phyloP scores from a whole-genome alignment of 495 filamentous ascomycete species.

The Hyaloscypha bicolor region DNA sequence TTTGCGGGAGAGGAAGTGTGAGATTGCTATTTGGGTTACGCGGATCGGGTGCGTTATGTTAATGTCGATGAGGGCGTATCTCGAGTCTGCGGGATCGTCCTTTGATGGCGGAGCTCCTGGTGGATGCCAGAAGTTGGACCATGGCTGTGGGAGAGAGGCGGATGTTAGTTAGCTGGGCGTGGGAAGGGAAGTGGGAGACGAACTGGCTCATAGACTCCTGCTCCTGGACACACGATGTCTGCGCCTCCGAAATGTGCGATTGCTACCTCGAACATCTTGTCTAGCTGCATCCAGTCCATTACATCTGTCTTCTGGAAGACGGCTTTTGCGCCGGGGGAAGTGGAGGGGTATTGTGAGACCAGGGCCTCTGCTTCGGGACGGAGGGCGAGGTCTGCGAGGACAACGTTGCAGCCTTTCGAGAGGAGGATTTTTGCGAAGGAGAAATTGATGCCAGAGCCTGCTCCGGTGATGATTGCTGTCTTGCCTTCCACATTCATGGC shows the following conservation, averaged over 20 bases:
- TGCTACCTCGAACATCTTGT: slow-evolving; percentile 60
- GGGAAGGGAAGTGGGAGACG: slow-evolving; percentile 20
- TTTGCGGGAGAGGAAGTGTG: slow-evolving; percentile 46
- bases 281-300: slow-evolving; percentile 59
- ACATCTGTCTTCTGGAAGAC: slow-evolving; percentile 69
- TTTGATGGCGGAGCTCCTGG: slow-evolving; percentile 41
- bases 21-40: slow-evolving; percentile 64
- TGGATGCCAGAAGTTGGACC: slow-evolving; percentile 32
- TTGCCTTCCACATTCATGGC: slow-evolving; percentile 36
- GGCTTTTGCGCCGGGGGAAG: slow-evolving; percentile 47
- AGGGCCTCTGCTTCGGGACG: slow-evolving; percentile 63
- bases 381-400: slow-evolving; percentile 65
- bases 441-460: slow-evolving; percentile 70
- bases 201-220: slow-evolving; percentile 63
- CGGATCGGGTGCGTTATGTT: slow-evolving; percentile 73
- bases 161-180: neutral
- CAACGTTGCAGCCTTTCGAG: slow-evolving; percentile 61
- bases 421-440: slow-evolving; percentile 66
- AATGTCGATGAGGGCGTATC: slow-evolving; percentile 64
- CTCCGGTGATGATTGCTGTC: slow-evolving; percentile 77
- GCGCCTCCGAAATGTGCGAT: slow-evolving; percentile 58
- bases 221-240: slow-evolving; percentile 70
- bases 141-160: slow-evolving; percentile 18
- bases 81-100: slow-evolving; percentile 45
- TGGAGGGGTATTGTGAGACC: slow-evolving; percentile 36